Evolutionary conservation across 805 yeast species (phyloP).

Genomic region (Metschnikowia gelsemii): DNA sequence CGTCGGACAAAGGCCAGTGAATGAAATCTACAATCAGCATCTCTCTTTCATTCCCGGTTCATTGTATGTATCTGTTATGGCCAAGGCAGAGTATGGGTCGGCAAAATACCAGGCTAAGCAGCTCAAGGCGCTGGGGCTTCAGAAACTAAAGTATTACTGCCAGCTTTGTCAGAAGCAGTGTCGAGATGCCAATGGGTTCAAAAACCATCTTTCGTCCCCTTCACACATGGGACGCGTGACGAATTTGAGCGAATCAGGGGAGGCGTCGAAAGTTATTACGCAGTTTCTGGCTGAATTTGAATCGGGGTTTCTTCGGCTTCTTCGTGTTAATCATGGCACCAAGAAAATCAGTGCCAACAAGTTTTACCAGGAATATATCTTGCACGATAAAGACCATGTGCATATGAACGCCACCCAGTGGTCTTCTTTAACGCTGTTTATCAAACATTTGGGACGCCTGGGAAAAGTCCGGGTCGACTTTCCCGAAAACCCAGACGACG

Average conservation of each 20-base stretch:
- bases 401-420: slow-evolving; percentile 91
- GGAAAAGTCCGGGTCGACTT: slow-evolving; percentile 53
- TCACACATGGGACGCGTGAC: slow-evolving; percentile 62
- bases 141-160: slow-evolving; percentile 83
- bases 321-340: slow-evolving; percentile 75
- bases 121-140: slow-evolving; percentile 81
- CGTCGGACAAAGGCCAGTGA: too few species aligned
- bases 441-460: slow-evolving; percentile 54
- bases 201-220: slow-evolving; percentile 82
- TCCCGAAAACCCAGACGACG: slow-evolving; percentile 32
- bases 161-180: slow-evolving; percentile 92
- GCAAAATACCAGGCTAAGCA: slow-evolving; percentile 72
- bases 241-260: slow-evolving; percentile 33
- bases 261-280: slow-evolving; percentile 50
- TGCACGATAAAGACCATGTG: slow-evolving; percentile 71
- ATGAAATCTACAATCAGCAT: too few species aligned
- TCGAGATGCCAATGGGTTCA: slow-evolving; percentile 93
- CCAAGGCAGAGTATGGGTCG: slow-evolving; percentile 39
- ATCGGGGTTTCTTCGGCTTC: slow-evolving; percentile 58
- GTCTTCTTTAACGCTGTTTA: slow-evolving; percentile 66
- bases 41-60: too few species aligned
- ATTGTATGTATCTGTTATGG: slow-evolving; percentile 20
- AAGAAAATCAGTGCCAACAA: slow-evolving; percentile 76
- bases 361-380: slow-evolving; percentile 86
- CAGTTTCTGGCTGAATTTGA: slow-evolving; percentile 62